Conservation (phyloP, 306 rosid genomes). For the Datisca glomerata region DNA sequence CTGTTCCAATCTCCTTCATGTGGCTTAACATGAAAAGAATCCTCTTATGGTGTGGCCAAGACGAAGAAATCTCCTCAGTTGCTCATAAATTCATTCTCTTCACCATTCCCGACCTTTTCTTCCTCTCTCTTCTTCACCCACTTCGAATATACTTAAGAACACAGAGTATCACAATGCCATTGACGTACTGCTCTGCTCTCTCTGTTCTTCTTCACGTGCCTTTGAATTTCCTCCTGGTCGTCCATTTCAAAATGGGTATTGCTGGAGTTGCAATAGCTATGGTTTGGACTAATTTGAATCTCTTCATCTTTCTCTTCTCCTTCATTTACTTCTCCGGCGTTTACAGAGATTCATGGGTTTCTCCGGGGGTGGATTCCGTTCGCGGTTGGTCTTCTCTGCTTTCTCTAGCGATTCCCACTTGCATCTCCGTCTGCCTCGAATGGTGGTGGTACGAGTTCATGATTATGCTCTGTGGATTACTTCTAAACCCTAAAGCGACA, state of each 20-base stretch:
- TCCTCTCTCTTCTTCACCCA: constrained; percentile 88
- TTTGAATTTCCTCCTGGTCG: constrained; percentile 54
- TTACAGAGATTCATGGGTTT: constrained; percentile 77
- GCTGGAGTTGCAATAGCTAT: constrained; percentile 82
- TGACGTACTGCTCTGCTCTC: constrained; percentile 68
- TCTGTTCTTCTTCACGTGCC: constrained; percentile 80
- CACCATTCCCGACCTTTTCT: constrained; percentile 76
- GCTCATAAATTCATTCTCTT: constrained; percentile 74
- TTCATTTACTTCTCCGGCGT: constrained; percentile 65
- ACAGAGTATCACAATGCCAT: constrained; percentile 61
- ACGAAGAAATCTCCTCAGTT: constrained; percentile 46
- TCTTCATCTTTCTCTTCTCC: constrained; percentile 41
- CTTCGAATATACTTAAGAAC: constrained; percentile 70
- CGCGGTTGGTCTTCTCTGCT: constrained; percentile 68
- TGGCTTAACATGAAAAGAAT: constrained; percentile 77
- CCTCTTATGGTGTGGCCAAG: constrained; percentile 81
- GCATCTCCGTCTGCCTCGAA: constrained; percentile 83
- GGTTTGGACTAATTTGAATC: constrained; percentile 65
- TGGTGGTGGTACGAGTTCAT: constrained; percentile 99
- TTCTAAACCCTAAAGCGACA: constrained; percentile 67
- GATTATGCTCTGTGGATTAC: constrained; percentile 76
- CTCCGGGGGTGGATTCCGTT: constrained; percentile 58
- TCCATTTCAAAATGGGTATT: constrained; percentile 58
- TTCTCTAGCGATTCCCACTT: constrained; percentile 65
- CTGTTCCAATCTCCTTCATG: constrained; percentile 66